These are phyloP conservation scores for Scutellaria barbata DNA, from an alignment of 257 asterid species.

Conservation along the genomic window DNA sequence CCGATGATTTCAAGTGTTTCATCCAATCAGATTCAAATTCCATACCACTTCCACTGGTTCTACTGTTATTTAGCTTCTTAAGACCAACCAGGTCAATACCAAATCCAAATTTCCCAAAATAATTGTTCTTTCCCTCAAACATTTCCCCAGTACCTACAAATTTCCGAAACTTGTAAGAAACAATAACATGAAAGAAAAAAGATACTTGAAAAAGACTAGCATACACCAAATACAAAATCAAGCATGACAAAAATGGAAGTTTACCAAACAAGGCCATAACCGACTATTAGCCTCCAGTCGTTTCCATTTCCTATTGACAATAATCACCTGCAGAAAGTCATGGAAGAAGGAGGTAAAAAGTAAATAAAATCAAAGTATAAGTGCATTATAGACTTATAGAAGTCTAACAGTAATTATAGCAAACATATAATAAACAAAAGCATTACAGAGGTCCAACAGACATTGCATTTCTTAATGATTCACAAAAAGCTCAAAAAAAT, in stretches of 20 bases:
- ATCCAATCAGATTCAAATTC: constrained; percentile 59
- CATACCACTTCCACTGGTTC: constrained; percentile 52
- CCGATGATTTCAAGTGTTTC: constrained; percentile 46
- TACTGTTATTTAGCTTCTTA: constrained; percentile 35
- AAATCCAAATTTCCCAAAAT: constrained; percentile 29
- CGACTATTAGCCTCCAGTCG: constrained; percentile 52
- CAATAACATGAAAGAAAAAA: neutral
- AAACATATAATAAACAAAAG: neutral
- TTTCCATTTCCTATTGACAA: constrained; percentile 50
- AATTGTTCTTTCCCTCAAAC: constrained; percentile 32
- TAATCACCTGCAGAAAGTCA: constrained; percentile 28
- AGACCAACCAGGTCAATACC: constrained; percentile 23
- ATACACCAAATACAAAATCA: neutral
- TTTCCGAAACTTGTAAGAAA: neutral
- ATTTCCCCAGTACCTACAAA: constrained; percentile 47
- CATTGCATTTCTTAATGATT: constrained; percentile 10
- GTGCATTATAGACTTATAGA: no score
- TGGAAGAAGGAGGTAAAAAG: neutral
- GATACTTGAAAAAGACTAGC: neutral
- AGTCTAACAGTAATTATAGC: no score
- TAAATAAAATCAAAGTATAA: neutral
- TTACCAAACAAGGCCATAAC: constrained; percentile 66
- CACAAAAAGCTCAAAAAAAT: constrained; percentile 6
- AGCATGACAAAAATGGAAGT: neutral
- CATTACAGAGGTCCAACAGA: neutral